A percentile compares a stretch with the other conserved stretches of the same genome.
Conservation (phyloP, 2,329 filamentous ascomycete species). For the Sporothrix mexicana region DNA sequence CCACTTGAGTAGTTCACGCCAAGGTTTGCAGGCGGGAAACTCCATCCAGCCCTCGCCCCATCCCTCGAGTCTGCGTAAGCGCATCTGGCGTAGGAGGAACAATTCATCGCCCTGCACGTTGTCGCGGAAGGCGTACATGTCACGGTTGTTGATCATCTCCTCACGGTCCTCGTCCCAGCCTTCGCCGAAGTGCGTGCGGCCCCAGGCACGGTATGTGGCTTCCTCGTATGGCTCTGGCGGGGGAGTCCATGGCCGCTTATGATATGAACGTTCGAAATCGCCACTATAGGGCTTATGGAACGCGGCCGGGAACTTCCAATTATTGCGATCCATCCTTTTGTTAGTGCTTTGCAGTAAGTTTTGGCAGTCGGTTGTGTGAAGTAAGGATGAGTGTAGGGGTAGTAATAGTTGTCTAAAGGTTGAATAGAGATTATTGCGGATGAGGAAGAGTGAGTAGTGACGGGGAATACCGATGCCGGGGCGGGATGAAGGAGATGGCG, state of each 20-base stretch:
- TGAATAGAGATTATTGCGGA: no score
- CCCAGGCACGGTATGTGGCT: neutral
- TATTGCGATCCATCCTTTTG: neutral
- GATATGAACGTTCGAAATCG: neutral
- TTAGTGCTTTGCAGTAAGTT: no score
- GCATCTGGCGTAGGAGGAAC: neutral
- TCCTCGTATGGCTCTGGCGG: neutral
- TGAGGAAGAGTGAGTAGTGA: no score
- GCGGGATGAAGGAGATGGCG: no score
- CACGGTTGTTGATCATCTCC: slow-evolving; percentile 1
- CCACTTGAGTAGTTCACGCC: neutral
- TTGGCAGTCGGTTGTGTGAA: no score
- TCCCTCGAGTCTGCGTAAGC: neutral
- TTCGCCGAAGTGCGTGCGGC: neutral
- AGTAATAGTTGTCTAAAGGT: no score
- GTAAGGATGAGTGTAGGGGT: no score
- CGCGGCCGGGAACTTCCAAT: neutral
- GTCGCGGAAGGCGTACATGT: slow-evolving; percentile 9
- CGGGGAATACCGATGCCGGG: no score
- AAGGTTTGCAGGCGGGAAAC: neutral
- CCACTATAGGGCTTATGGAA: neutral
- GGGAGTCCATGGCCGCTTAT: neutral
- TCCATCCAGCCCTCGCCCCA: neutral
- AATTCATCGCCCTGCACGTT: neutral
- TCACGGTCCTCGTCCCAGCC: slow-evolving; percentile 2